Conservation (phyloP, 176 grass and related monocot species). For the Saccharum officinarum region DNA sequence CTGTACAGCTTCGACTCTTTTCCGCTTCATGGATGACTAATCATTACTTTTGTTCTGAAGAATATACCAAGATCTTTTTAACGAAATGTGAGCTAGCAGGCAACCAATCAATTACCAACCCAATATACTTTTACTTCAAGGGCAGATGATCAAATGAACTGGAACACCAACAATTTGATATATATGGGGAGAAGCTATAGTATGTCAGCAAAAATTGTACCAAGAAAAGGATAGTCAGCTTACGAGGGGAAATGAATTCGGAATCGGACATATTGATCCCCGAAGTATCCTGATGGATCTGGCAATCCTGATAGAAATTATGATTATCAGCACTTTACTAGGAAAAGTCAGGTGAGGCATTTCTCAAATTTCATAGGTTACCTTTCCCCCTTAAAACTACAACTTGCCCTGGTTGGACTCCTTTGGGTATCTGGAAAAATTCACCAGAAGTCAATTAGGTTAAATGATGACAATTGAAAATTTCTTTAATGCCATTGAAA, state of each 20-base stretch:
- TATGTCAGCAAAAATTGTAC: background rate
- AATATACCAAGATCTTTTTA: slow-evolving; percentile 17
- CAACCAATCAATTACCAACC: background rate
- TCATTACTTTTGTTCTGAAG: background rate
- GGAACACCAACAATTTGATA: slow-evolving; percentile 4
- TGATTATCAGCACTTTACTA: slow-evolving; percentile 43
- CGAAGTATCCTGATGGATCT: slow-evolving; percentile 52
- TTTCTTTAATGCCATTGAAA: background rate
- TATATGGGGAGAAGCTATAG: background rate
- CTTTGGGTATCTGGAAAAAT: slow-evolving; percentile 81
- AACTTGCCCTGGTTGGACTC: slow-evolving; percentile 80
- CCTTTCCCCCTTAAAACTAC: slow-evolving; percentile 92
- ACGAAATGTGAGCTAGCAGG: slow-evolving; percentile 6
- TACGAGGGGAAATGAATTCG: slow-evolving; percentile 91
- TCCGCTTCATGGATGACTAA: background rate
- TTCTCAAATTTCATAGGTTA: slow-evolving; percentile 40
- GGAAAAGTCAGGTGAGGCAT: slow-evolving; percentile 8
- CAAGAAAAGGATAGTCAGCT: slow-evolving; percentile 43
- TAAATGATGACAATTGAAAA: background rate
- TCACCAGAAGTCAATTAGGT: slow-evolving; percentile 21
- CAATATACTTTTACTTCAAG: background rate
- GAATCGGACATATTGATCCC: slow-evolving; percentile 89
- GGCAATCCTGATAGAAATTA: slow-evolving; percentile 73
- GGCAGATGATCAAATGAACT: slow-evolving; percentile 13
- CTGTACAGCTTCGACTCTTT: background rate